phyloP scores from a whole-genome alignment of 2,329 filamentous ascomycete species.

The Aspergillus oerlinghausenensis region DNA sequence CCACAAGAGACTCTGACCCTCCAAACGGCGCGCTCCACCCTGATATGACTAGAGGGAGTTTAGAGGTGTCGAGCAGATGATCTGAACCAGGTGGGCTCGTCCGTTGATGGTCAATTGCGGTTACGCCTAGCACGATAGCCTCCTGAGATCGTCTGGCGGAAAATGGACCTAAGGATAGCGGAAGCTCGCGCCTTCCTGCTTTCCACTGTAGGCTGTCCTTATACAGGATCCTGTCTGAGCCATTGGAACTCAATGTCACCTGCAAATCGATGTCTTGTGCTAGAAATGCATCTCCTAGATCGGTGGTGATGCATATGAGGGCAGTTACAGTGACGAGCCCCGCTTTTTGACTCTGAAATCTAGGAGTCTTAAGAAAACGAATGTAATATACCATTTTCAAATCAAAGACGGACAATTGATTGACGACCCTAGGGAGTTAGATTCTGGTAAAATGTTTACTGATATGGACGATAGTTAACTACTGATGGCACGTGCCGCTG shows the following conservation, averaged over 20 bases:
- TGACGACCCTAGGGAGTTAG: not conserved
- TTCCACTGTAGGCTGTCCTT: constrained; percentile 27
- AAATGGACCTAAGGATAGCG: constrained; percentile 28
- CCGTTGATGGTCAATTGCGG: constrained; percentile 9
- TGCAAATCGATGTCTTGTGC: constrained; percentile 37
- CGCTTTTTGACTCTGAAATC: constrained; percentile 39
- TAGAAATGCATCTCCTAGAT: constrained; percentile 63
- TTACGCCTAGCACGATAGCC: constrained; percentile 25
- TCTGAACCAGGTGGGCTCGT: constrained; percentile 9
- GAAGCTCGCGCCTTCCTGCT: constrained; percentile 32
- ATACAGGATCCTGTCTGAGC: constrained; percentile 16
- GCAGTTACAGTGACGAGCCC: constrained; percentile 43
- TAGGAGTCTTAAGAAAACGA: constrained; percentile 63
- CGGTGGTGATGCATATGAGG: constrained; percentile 62
- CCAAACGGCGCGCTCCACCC: constrained; percentile 51
- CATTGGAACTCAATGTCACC: constrained; percentile 18
- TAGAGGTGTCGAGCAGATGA: constrained; percentile 16
- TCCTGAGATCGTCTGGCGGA: constrained; percentile 21
- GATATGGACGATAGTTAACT: not conserved
- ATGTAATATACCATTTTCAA: constrained; percentile 55
- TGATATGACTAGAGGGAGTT: constrained; percentile 49
- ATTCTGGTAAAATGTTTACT: not conserved
- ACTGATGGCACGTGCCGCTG: constrained; percentile 20
- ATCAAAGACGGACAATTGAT: not conserved
- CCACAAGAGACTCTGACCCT: constrained; percentile 36